phyloP scores from a whole-genome alignment of 2,329 filamentous ascomycete genomes.

The Fusarium subglutinans region DNA sequence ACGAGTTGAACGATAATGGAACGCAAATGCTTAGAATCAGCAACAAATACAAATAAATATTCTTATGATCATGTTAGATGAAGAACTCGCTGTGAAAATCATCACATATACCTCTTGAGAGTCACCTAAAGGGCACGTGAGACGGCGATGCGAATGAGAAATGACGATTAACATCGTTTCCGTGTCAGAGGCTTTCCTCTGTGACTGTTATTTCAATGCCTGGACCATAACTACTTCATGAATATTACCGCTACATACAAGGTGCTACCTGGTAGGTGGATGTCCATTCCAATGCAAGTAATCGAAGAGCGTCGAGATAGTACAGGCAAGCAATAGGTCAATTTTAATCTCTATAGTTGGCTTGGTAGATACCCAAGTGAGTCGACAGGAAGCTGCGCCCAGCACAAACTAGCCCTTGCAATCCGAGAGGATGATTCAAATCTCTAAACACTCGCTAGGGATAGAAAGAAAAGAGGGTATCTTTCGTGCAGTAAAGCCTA shows the following conservation, averaged over 20 bases:
- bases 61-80: neutral
- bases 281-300: neutral
- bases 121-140: neutral
- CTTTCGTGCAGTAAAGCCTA: neutral
- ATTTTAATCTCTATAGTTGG: neutral
- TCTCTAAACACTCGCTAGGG: neutral
- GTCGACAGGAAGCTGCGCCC: neutral
- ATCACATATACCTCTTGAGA: neutral
- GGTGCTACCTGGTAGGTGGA: neutral
- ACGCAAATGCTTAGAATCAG: constrained; percentile 24
- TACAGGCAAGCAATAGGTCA: neutral
- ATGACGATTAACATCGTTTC: neutral
- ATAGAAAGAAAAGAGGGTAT: constrained; percentile 20
- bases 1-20: constrained; percentile 28
- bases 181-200: neutral
- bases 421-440: neutral
- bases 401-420: neutral
- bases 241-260: neutral
- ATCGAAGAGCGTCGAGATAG: neutral
- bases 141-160: neutral
- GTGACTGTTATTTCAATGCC: neutral
- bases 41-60: constrained; percentile 17
- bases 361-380: neutral
- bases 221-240: neutral
- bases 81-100: neutral